Base-by-base conservation (phyloP, 1,284 basidiomycete genomes). In the Mycena citricolor region DNA sequence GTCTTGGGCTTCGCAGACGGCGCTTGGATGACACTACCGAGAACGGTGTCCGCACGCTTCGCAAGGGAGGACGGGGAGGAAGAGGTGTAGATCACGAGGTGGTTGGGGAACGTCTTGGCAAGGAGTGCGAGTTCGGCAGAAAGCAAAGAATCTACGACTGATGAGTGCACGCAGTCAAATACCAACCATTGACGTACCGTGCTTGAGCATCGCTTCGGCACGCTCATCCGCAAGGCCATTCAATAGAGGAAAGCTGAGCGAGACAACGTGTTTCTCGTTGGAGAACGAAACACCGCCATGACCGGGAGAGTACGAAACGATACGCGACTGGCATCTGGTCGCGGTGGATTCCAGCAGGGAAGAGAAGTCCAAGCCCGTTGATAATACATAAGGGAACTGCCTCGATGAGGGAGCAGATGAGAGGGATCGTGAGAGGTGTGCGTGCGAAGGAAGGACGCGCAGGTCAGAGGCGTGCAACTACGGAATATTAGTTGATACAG, bases 391-490 rank as follows among this genome's bases (percentile, higher is more conserved):
- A 4, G 84, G 78, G 26, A 79, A 70, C 61, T 86, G 79, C n/a
- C 78, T 61, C 19, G 77, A 69, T 2, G 73, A 79, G 0, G 74
- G 64, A 1, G 83, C 67, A 2, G 64, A 63, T 5, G 64, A 66
- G 12, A 88, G 61, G 8, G 66, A 57, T 22, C 63, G 65, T 4
- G 71, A 65, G 17, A 86, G 60, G 44, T 66, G 64, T 3, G 79
- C 77, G 4, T 71, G 65, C 6, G 76, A 66, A 2, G 75, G 62
- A 10, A 89, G 74, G 8, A 64, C 62, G 24, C 81, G 80, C 23
- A 88, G 66, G 65, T 88, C 84, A 5, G 82, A 81, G 20, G 83
- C 81, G 55, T 83, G 84, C 2, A 84, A 66, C 86, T 87, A 46
- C 14, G 33, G 4, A 32, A 29, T 22, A n/a, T 23, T 37, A 22